Percentiles rank a stretch among this genome's conserved stretches.
Evolutionary conservation across 202 grass and related monocot genomes (phyloP).

Genomic region (Panicum virgatum): DNA sequence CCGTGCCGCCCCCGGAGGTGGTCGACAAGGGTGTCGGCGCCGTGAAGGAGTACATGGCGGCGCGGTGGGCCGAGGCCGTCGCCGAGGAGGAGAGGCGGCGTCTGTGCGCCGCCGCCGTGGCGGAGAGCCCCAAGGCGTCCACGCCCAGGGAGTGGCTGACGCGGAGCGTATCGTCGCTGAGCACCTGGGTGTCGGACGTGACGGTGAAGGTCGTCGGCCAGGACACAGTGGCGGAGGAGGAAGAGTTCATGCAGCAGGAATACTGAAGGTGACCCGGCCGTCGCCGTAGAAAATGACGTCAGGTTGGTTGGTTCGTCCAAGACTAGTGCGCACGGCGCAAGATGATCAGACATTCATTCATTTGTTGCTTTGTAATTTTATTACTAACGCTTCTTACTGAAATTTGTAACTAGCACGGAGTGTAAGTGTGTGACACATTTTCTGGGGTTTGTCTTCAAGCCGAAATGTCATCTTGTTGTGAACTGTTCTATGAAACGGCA

Average conservation of each 20-base stretch:
- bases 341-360: background rate
- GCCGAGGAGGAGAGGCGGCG: slow-evolving; percentile 56
- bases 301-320: background rate
- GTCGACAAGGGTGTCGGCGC: slow-evolving; percentile 44
- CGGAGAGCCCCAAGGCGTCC: slow-evolving; percentile 45
- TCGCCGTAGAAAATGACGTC: background rate
- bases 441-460: background rate
- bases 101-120: slow-evolving; percentile 18
- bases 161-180: slow-evolving; percentile 62
- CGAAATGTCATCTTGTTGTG: background rate
- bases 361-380: background rate
- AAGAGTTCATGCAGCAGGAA: slow-evolving; percentile 71
- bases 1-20: slow-evolving; percentile 65
- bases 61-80: slow-evolving; percentile 41
- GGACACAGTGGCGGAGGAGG: slow-evolving; percentile 37
- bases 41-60: slow-evolving; percentile 75
- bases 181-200: slow-evolving; percentile 51
- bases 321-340: background rate
- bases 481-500: background rate
- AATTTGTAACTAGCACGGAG: background rate
- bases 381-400: background rate
- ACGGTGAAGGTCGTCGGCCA: slow-evolving; percentile 34
- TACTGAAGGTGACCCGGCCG: slow-evolving; percentile 27
- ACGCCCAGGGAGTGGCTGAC: slow-evolving; percentile 57
- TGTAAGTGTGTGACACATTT: background rate